A percentile compares a stretch with the other conserved stretches of the same genome.
Conservation (phyloP, 2,329 filamentous ascomycete species). For the Ampelomyces quisqualis region DNA sequence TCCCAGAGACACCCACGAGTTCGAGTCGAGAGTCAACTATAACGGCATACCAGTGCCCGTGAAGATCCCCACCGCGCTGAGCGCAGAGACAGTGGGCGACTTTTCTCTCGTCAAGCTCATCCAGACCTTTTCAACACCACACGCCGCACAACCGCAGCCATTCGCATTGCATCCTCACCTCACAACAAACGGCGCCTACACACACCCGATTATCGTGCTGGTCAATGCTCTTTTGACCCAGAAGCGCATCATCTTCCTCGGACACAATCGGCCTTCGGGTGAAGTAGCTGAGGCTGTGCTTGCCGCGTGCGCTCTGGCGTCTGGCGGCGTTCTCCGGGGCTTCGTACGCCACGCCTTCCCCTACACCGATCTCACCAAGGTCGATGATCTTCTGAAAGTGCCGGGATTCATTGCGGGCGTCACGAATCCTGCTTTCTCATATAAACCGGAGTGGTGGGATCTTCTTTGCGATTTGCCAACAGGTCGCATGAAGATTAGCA, state of each 20-base stretch:
- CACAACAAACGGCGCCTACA: slow-evolving; percentile 84
- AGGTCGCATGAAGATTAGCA: slow-evolving; percentile 92
- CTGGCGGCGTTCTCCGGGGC: slow-evolving; percentile 85
- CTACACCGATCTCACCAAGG: slow-evolving; percentile 96
- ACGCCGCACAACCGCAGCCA: slow-evolving; percentile 78
- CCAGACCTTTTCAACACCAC: slow-evolving; percentile 83
- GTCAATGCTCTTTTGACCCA: slow-evolving; percentile 94
- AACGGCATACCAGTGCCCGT: slow-evolving; percentile 96
- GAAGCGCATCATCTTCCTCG: slow-evolving; percentile 93
- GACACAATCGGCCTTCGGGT: slow-evolving; percentile 90
- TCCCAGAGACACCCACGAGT: slow-evolving; percentile 94
- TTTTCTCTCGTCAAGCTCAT: slow-evolving; percentile 98
- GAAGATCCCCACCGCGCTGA: slow-evolving; percentile 90
- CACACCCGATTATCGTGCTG: slow-evolving; percentile 92
- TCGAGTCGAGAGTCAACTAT: slow-evolving; percentile 92
- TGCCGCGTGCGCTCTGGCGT: slow-evolving; percentile 91
- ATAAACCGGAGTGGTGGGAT: slow-evolving; percentile 98
- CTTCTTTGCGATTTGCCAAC: slow-evolving; percentile 89
- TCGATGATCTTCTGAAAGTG: slow-evolving; percentile 92
- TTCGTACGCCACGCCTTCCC: slow-evolving; percentile 97
- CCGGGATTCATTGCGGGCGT: slow-evolving; percentile 97
- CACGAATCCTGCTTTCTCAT: slow-evolving; percentile 93
- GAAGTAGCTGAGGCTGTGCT: slow-evolving; percentile 98
- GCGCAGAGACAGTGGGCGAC: slow-evolving; percentile 94
- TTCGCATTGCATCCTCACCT: slow-evolving; percentile 88